Evolutionary conservation across 2,329 filamentous ascomycete genomes (phyloP).

Genomic region (Monilinia polystroma): DNA sequence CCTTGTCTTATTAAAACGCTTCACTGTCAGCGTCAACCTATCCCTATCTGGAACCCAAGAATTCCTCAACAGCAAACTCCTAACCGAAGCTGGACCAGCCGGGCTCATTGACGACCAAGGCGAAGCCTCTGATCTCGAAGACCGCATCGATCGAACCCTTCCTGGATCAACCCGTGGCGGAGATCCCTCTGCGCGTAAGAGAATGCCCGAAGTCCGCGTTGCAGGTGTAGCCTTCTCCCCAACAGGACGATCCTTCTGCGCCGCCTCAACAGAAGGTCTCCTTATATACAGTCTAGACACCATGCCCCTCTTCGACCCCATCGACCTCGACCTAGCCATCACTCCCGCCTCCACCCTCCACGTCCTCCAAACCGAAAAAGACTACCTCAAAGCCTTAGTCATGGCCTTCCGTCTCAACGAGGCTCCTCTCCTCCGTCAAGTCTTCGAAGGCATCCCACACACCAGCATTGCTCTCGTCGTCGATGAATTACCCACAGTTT

Average conservation of each 20-base stretch:
- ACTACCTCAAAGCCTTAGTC: constrained; percentile 87
- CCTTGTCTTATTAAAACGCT: constrained; percentile 90
- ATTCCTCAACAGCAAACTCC: constrained; percentile 86
- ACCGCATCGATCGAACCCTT: constrained; percentile 73
- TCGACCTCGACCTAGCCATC: constrained; percentile 91
- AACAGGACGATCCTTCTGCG: constrained; percentile 86
- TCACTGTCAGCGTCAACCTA: constrained; percentile 92
- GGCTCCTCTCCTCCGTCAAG: constrained; percentile 72
- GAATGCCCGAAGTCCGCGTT: constrained; percentile 79
- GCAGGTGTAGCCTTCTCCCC: constrained; percentile 84
- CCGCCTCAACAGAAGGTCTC: constrained; percentile 89
- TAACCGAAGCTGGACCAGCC: constrained; percentile 85
- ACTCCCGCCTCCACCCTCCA: constrained; percentile 81
- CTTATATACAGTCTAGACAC: constrained; percentile 91
- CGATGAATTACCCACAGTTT: constrained; percentile 75
- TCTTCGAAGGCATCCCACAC: constrained; percentile 81
- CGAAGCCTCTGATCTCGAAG: constrained; percentile 85
- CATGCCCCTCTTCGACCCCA: constrained; percentile 84
- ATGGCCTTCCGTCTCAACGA: constrained; percentile 98
- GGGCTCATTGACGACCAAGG: constrained; percentile 85
- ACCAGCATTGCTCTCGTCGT: constrained; percentile 75
- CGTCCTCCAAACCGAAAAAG: constrained; percentile 64
- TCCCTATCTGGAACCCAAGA: constrained; percentile 95
- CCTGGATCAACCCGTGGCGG: constrained; percentile 82
- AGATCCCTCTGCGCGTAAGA: constrained; percentile 76